A percentile compares a stretch with the other conserved stretches of the same genome.
Evolutionary conservation across 2,329 filamentous ascomycete genomes (phyloP).

Genomic region (Furcasterigmium sp.): DNA sequence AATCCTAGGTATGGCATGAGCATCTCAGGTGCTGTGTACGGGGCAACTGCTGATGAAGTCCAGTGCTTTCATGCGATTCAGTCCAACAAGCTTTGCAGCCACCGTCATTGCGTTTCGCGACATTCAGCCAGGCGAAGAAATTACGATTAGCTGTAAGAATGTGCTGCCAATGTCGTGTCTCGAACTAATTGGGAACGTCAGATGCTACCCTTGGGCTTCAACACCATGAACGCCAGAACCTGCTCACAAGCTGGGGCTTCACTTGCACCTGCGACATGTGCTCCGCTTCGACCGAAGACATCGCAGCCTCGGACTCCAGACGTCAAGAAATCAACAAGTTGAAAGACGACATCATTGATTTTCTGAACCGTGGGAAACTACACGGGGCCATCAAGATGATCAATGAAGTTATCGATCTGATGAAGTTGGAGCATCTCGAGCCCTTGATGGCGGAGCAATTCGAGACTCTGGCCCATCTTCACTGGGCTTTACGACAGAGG

Average conservation of each 20-base stretch:
- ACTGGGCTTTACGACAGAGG: neutral
- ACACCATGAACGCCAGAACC: constrained; percentile 15
- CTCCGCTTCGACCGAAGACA: constrained; percentile 15
- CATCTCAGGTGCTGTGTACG: neutral
- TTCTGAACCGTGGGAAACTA: constrained; percentile 15
- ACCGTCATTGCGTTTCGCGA: constrained; percentile 18
- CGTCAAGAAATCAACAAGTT: constrained; percentile 17
- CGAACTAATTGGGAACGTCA: constrained; percentile 5
- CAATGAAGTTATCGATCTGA: constrained; percentile 17
- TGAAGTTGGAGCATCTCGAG: constrained; percentile 18
- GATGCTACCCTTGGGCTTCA: constrained; percentile 19
- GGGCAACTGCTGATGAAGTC: neutral
- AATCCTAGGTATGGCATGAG: constrained; percentile 19
- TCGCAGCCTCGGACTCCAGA: constrained; percentile 23
- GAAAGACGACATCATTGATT: constrained; percentile 16
- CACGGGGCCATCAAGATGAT: constrained; percentile 17
- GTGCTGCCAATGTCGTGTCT: neutral
- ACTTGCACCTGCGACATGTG: constrained; percentile 22
- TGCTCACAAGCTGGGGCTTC: constrained; percentile 21
- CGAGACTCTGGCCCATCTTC: constrained; percentile 16
- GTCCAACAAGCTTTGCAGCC: constrained; percentile 13
- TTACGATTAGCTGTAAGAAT: constrained; percentile 21
- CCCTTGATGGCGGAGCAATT: constrained; percentile 20
- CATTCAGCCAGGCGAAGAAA: constrained; percentile 21
- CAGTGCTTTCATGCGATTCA: constrained; percentile 22